Base-by-base conservation (phyloP, 768 basidiomycete species). In the Lactarius hengduanensis region DNA sequence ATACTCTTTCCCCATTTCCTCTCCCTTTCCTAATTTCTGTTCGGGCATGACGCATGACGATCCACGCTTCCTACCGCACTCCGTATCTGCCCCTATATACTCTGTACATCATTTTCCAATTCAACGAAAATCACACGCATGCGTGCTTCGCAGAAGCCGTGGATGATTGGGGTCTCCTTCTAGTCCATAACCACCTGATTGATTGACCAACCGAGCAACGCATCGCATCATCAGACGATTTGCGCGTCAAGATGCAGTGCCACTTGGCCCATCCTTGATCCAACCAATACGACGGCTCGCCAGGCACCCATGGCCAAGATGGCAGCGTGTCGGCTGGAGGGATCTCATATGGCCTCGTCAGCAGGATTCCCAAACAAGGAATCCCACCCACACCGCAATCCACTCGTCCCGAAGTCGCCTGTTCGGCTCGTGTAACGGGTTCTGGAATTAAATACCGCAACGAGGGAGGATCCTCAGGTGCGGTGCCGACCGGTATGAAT, bases 171-270 rank as follows among this genome's bases (percentile, higher is more conserved):
- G 50, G 22, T 15, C 50, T 22, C 50, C 22, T 26, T 15, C 26
- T 13, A 26, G 50, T 28, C 50, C 26, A 22, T 50, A 8, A n/a
- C 50, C 50, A 26, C 26, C 22, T 53, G 50, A 53, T 53, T 53
- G 50, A 53, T 53, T 26, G 26, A 5, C 50, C 50, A 53, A n/a
- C 26, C 15, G 26, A 26, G 50, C 22, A 26, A 53, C 50, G 26
- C 50, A 50, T 50, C 47, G 47, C 47, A 53, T 53, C 50, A 53
- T 22, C 22, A 26, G 50, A 53, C n/a, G 50, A 53, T 26, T 53
- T 26, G 50, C 22, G 13, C 22, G 43, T 13, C 26, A 15, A 53
- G 22, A 15, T 53, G 50, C 50, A 53, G 50, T 53, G 50, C 22
- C 50, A 53, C 50, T 53, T 53, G 50, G 50, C 50, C 50, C 10